Evolutionary conservation across 1,284 basidiomycete genomes (phyloP).

Genomic region (Ustilago cynodontis): DNA sequence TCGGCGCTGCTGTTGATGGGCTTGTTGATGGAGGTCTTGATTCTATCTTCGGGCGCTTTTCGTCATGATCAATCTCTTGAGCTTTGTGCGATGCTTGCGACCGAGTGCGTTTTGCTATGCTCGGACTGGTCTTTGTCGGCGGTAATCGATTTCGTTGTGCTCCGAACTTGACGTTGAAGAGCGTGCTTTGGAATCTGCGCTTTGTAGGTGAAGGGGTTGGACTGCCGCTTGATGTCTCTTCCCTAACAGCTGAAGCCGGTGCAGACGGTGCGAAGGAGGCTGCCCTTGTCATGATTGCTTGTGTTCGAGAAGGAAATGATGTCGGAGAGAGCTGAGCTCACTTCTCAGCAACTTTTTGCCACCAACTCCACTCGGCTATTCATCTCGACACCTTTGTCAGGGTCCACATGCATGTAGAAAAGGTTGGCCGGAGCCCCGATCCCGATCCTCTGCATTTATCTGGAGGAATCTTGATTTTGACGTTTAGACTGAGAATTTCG

Average conservation of each 20-base stretch:
- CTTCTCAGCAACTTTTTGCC: conserved; percentile 2
- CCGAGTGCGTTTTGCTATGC: conserved; percentile 19
- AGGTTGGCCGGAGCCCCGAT: conserved; percentile 1
- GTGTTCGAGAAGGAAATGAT: not conserved
- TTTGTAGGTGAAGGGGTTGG: conserved; percentile 18
- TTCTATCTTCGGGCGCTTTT: conserved; percentile 14
- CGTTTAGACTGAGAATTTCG: not conserved
- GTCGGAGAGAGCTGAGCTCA: not conserved
- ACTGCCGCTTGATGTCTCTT: not conserved
- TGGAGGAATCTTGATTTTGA: not conserved
- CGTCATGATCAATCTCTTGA: not conserved
- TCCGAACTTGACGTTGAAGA: conserved; percentile 50
- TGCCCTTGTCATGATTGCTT: conserved; percentile 15
- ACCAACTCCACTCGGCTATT: conserved; percentile 25
- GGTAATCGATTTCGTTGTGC: conserved; percentile 28
- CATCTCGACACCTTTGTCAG: conserved; percentile 4
- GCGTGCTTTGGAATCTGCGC: conserved; percentile 41
- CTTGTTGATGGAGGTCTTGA: not conserved
- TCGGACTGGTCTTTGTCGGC: conserved; percentile 10
- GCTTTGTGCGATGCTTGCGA: conserved; percentile 1
- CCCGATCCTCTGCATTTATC: conserved; percentile 7
- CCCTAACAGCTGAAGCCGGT: not conserved
- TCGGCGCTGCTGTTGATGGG: conserved; percentile 16
- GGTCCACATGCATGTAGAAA: conserved; percentile 4
- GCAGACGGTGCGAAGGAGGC: conserved; percentile 26